Evolutionary conservation across 352 stramenopile genomes (phyloP), one percentile per base, ranked within the genome.

Genomic region (Globisporangium nodosum): DNA sequence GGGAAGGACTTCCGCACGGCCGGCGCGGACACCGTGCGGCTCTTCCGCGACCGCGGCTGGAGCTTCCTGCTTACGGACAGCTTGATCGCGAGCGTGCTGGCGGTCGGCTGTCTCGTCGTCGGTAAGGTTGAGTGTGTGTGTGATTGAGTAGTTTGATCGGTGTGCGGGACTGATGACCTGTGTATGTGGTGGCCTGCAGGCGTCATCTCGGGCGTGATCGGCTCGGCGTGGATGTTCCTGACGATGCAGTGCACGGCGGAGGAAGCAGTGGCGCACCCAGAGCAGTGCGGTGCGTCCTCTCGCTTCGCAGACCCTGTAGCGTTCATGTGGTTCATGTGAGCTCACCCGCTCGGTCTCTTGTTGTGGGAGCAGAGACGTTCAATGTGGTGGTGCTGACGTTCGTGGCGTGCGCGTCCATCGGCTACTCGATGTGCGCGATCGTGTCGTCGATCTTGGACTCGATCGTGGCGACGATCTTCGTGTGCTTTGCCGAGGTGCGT

Each of bases 401-500:
- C 54, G 69, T 85, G 45, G 69, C 81, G 2, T 92, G 81, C 52
- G 65, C 70, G 21, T 79, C 76, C 24, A 86, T 93, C 54, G 83
- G 83, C 27, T 95, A 92, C 59, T 79, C 83, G 47, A 93, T 95
- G 81, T 95, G 82, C 57, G 74, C 78, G 43, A 87, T 92, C 57
- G 74, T 93, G 57, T 93, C 83, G 50, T 89, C 83, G 8, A 79
- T 93, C 31, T 63, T 95, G 43, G 85, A 95, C 64, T 90, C 77
- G 42, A 87, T 91, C 51, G 85, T 95, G 16, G 69, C 81, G 33
- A 95, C 85, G 21, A 88, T 95, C 60, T 95, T 92, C 57, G 84
- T 95, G 30, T 93, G 85, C 66, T 93, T 95, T 65, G 85, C 85
- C 16, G 80, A 90, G 77, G 85, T 94, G 61, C 52, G 76, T 78